phyloP scores from a whole-genome alignment of 1,284 basidiomycete species.

The Pisolithus thermaeus region DNA sequence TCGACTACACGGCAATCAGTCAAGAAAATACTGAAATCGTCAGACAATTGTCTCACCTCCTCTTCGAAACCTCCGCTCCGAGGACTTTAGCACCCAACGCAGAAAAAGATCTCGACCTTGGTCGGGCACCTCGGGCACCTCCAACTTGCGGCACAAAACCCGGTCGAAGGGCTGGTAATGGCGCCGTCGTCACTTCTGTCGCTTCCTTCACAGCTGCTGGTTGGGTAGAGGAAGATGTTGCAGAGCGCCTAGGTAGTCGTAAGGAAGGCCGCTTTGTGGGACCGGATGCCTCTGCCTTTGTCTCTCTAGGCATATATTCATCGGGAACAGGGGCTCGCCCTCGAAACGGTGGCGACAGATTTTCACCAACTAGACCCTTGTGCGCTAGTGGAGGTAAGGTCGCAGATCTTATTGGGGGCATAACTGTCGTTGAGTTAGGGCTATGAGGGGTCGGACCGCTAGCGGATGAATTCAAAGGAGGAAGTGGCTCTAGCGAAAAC shows the following conservation, averaged over 20 bases:
- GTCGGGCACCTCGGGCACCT: slow-evolving; percentile 37
- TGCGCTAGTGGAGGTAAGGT: slow-evolving; percentile 28
- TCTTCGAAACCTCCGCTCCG: slow-evolving; percentile 1
- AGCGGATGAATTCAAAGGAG: slow-evolving; percentile 19
- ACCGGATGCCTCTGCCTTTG: neutral
- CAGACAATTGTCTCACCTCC: slow-evolving; percentile 16
- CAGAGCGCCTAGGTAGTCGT: slow-evolving; percentile 16
- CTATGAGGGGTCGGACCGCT: neutral
- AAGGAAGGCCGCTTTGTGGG: neutral
- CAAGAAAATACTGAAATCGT: neutral
- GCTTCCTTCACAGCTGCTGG: slow-evolving; percentile 1
- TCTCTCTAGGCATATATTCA: neutral
- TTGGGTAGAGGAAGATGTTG: neutral
- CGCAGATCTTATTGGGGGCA: slow-evolving; percentile 22
- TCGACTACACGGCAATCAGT: slow-evolving; percentile 10
- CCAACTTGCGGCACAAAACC: slow-evolving; percentile 55
- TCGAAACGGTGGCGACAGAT: neutral
- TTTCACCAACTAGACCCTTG: slow-evolving; percentile 11
- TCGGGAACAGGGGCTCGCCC: neutral
- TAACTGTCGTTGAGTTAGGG: neutral
- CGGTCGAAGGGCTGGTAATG: slow-evolving; percentile 42
- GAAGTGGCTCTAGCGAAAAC: slow-evolving; percentile 57
- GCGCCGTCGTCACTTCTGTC: neutral
- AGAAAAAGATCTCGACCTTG: slow-evolving; percentile 71
- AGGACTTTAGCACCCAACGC: slow-evolving; percentile 40